Evolutionary conservation across 2,329 filamentous ascomycete genomes (phyloP), one percentile per base, ranked within the genome.

Genomic region (Neonectria ditissima): DNA sequence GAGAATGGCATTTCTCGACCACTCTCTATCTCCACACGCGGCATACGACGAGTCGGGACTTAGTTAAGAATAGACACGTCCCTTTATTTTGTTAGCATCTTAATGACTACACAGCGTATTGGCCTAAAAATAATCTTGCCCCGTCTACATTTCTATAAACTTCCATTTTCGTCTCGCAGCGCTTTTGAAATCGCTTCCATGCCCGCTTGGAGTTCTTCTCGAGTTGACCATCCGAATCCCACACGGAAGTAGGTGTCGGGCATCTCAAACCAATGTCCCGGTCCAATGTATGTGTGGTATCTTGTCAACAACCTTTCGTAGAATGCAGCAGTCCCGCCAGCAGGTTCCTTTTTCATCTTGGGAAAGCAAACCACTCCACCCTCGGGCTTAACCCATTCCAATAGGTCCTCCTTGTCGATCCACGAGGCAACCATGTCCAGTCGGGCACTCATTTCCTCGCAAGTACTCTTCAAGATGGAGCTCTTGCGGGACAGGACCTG

Each of bases 311-410:
- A 55, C 16, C 68, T 57, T 2, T 67, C 52, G 30, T 72, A 70
- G 18, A 73, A 71, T 18, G 63, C 60, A 18, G 44, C 47, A 7
- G 43, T 37, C 3, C 71, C 71, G 1, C 66, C 68, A 24, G 24
- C 18, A 1, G 70, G 69, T 43, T 69, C 65, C 6, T 66, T 52
- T 28, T 68, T 74, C 14, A 74, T 72, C 2, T 43, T 60, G 13
- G 68, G 60, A 34, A 75, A 74, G 39, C 69, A 70, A 28, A 74
- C 66, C 7, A 70, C 70, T 10, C 72, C 73, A 1, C 64, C 71
- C 7, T 51, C 48, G 7, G 73, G 72, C 26, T 56, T 57, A 10
- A 69, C 59, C 73, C 71, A 75, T 28, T 74, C 73, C 6, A 75
- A 26, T 1, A 67, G 18, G 2, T 73, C 68, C 30, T 75, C 72